phyloP scores from a whole-genome alignment of 1,284 basidiomycete species.

The Apiotrichum veenhuisii region DNA sequence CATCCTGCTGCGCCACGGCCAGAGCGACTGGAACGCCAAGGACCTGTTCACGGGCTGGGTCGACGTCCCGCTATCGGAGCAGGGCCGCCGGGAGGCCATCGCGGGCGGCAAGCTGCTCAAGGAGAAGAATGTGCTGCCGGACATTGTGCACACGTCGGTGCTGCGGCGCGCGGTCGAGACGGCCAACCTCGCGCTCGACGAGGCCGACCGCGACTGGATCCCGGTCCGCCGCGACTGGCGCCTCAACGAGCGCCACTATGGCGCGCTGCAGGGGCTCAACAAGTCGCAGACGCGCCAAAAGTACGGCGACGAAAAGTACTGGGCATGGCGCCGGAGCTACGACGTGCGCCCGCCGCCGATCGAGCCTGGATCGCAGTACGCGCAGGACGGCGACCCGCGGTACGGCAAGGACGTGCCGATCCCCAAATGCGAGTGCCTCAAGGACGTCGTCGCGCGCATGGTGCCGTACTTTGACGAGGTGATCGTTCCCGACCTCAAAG shows the following conservation, averaged over 20 bases:
- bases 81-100: background rate
- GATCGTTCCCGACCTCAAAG: conserved; percentile 2
- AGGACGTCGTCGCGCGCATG: conserved; percentile 9
- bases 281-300: conserved; percentile 1
- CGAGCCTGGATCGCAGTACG: background rate
- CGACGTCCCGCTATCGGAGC: conserved; percentile 2
- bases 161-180: conserved; percentile 8
- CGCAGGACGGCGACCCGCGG: background rate
- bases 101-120: conserved; percentile 8
- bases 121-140: background rate
- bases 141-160: conserved; percentile 9
- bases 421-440: conserved; percentile 6
- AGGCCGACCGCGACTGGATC: conserved; percentile 8
- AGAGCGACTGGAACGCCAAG: conserved; percentile 8
- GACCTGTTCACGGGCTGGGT: conserved; percentile 12
- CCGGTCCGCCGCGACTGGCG: conserved; percentile 7
- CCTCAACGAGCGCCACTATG: conserved; percentile 9
- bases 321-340: conserved; percentile 7
- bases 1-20: conserved; percentile 10
- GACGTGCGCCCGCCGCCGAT: conserved; percentile 4
- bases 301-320: conserved; percentile 9
- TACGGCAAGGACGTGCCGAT: background rate
- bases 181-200: conserved; percentile 5
- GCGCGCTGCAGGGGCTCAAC: conserved; percentile 9
- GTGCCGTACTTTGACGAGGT: conserved; percentile 2